Percentiles rank a stretch among this genome's conserved stretches.
phyloP scores from a whole-genome alignment of 805 yeast species.

The Wickerhamomyces alni region DNA sequence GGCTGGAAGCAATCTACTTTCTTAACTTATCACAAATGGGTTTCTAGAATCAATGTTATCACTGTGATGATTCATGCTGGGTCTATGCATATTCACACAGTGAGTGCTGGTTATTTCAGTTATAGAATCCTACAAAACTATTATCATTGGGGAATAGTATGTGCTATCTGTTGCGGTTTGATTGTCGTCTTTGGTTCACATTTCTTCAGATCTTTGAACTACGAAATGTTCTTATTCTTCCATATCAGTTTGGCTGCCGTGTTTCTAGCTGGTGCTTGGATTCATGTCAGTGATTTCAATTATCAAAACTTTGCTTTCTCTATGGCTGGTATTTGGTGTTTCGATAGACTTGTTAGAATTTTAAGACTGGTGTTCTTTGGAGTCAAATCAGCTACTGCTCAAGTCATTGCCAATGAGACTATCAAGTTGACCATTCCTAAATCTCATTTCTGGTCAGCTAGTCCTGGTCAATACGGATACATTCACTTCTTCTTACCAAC shows the following conservation, averaged over 20 bases:
- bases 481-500: slow-evolving; percentile 47
- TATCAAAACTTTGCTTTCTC: slow-evolving; percentile 40
- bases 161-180: too few relatives aligned
- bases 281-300: slow-evolving; percentile 45
- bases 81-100: too few relatives aligned
- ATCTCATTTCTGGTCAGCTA: slow-evolving; percentile 43
- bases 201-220: slow-evolving; percentile 43
- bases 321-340: slow-evolving; percentile 37
- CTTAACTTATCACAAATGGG: slow-evolving; percentile 61
- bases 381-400: slow-evolving; percentile 17
- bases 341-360: slow-evolving; percentile 44
- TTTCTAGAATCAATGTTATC: slow-evolving; percentile 38
- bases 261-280: slow-evolving; percentile 50
- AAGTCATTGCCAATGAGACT: slow-evolving; percentile 33
- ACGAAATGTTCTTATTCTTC: slow-evolving; percentile 52
- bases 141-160: slow-evolving; percentile 4
- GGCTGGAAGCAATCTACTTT: slow-evolving; percentile 68
- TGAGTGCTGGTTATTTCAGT: slow-evolving; percentile 14
- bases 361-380: slow-evolving; percentile 18
- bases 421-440: slow-evolving; percentile 32
- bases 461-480: slow-evolving; percentile 53
- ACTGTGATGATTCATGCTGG: slow-evolving; percentile 14
- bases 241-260: slow-evolving; percentile 52
- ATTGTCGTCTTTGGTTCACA: slow-evolving; percentile 20
- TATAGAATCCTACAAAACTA: slow-evolving; percentile 15